Evolutionary conservation across 2,329 filamentous ascomycete species (phyloP).

Genomic region (Neopestalotiopsis rosae): DNA sequence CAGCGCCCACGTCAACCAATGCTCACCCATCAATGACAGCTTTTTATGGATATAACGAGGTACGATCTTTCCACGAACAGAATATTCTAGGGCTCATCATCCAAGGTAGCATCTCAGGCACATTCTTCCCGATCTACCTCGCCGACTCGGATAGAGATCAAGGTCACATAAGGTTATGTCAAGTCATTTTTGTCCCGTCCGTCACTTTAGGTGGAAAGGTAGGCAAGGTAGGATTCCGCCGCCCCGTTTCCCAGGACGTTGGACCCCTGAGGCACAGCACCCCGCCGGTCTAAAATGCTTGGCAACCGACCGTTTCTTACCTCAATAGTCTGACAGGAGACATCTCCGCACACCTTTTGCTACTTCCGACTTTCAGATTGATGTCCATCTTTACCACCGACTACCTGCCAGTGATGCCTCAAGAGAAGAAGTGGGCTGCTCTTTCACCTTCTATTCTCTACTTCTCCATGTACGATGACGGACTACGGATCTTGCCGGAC

Average conservation of each 20-base stretch:
- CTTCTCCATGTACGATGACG: no score
- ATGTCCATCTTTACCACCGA: no score
- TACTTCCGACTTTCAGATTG: background rate
- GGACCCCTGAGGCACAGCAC: background rate
- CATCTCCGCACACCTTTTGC: background rate
- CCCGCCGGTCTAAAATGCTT: constrained; percentile 2
- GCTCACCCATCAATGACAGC: background rate
- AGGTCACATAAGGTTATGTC: constrained; percentile 2
- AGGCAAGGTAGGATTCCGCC: background rate
- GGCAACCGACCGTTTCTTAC: background rate
- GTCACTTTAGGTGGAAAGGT: background rate
- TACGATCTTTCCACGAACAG: background rate
- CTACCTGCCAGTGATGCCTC: no score
- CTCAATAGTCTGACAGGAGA: constrained; percentile 1
- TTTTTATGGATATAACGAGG: background rate
- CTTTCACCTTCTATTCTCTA: no score
- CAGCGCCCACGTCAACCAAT: background rate
- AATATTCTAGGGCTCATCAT: background rate
- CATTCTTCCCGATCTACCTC: background rate
- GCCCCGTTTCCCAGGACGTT: background rate
- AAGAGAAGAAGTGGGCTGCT: no score
- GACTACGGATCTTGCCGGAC: no score
- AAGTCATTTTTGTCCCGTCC: background rate
- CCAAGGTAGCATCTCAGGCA: background rate
- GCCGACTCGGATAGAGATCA: background rate